phyloP scores from a whole-genome alignment of 768 basidiomycete species.

The Boletus tomentosulus region DNA sequence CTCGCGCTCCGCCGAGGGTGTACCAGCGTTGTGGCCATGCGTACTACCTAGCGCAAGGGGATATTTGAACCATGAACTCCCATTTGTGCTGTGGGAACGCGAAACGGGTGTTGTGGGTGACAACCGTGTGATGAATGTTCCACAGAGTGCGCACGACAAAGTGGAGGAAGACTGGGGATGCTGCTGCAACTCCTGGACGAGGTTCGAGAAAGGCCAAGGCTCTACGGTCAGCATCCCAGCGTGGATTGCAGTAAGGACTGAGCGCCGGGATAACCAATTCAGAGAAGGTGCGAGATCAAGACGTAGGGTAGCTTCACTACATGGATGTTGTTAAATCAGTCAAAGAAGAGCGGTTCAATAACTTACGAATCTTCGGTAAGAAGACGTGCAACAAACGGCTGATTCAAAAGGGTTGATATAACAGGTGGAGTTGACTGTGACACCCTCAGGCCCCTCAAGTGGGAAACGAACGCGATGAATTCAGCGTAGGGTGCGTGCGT shows the following conservation, averaged over 20 bases:
- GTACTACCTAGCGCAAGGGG: conserved; percentile 35
- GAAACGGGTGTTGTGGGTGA: conserved; percentile 27
- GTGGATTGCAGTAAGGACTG: conserved; percentile 80
- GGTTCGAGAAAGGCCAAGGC: conserved; percentile 61
- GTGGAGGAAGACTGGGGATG: conserved; percentile 39
- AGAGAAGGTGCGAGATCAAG: conserved; percentile 92
- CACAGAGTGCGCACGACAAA: conserved; percentile 80
- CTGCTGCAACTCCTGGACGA: conserved; percentile 52
- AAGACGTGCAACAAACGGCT: conserved; percentile 76
- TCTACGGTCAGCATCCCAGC: conserved; percentile 85
- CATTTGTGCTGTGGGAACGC: conserved; percentile 41
- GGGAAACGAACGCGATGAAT: conserved; percentile 70
- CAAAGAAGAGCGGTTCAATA: neutral
- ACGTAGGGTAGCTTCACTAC: conserved; percentile 82
- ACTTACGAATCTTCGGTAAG: conserved; percentile 83
- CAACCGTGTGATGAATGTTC: conserved; percentile 47
- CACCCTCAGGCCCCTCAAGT: conserved; percentile 67
- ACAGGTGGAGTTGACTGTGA: conserved; percentile 56
- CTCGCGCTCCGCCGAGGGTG: conserved; percentile 27
- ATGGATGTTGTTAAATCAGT: conserved; percentile 8
- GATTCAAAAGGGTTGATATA: conserved; percentile 67
- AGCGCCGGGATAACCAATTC: conserved; percentile 89
- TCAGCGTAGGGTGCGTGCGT: conserved; percentile 78
- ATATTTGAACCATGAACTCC: conserved; percentile 59
- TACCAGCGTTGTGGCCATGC: conserved; percentile 13